Conservation (phyloP, 805 yeast genomes). For the Kluyveromyces wickerhamii region DNA sequence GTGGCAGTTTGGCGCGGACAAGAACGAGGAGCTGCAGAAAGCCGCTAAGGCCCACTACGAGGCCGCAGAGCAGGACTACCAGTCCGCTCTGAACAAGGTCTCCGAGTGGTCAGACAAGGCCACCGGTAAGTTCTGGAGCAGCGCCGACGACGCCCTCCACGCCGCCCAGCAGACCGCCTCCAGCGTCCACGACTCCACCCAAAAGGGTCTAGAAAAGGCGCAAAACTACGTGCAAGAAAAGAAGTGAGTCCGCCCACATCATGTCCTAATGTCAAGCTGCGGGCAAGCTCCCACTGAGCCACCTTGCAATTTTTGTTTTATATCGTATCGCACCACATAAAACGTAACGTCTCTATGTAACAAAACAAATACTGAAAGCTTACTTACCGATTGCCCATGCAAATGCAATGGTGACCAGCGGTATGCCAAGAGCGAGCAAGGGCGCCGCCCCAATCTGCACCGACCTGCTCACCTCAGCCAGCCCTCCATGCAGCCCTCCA, state of each 20-base stretch:
- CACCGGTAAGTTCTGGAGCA: slow-evolving; percentile 25
- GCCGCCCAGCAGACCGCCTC: slow-evolving; percentile 22
- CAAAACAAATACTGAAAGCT: no score
- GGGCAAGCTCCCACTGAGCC: no score
- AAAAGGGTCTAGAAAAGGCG: slow-evolving; percentile 12
- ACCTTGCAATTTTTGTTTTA: no score
- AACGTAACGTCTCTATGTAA: no score
- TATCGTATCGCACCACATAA: no score
- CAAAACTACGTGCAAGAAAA: slow-evolving; percentile 10
- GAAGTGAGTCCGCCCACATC: no score
- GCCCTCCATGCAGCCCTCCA: not conserved
- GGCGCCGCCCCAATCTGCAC: no score
- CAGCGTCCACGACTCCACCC: slow-evolving; percentile 17
- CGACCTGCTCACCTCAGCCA: no score
- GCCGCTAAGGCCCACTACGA: slow-evolving; percentile 28
- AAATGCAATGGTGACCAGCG: no score
- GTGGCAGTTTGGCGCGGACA: slow-evolving; percentile 34
- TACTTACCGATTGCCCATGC: no score
- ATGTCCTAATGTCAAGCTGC: no score
- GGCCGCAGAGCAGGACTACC: slow-evolving; percentile 18
- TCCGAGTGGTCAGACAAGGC: slow-evolving; percentile 26
- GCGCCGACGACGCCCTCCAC: slow-evolving; percentile 27
- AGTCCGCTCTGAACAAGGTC: slow-evolving; percentile 11
- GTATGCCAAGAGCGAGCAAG: no score
- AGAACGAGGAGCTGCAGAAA: slow-evolving; percentile 29